Base-by-base conservation (phyloP, 2,329 filamentous ascomycete genomes). In the Trichocomaceae sp. region DNA sequence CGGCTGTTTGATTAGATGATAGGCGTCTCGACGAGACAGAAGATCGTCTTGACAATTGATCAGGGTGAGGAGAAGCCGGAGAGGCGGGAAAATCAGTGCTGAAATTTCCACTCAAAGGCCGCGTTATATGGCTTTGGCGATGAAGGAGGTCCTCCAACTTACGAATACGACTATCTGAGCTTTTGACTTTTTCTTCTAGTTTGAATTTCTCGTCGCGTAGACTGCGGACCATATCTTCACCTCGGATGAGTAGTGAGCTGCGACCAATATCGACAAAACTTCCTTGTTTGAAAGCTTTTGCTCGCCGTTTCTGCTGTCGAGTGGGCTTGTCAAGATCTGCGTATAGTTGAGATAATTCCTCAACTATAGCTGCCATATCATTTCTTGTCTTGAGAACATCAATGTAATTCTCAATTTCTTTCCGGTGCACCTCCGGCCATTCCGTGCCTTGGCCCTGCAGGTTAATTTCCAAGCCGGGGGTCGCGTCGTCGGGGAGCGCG, bases 231-330 rank as follows among this genome's bases (percentile, higher is more conserved):
- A 91, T 77, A 59, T 96, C 91, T 63, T 95, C 90, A n/a, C 89
- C 90, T 39, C 89, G 84, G 13, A 95, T 82, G 63, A 96, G 74
- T 9, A 96, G 79, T 1, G 90, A 92, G 60, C 88, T 95, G 64
- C 87, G 84, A n/a, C 90, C 90, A 58, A 96, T 80, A 67, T 97
- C 93, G 64, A 96, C 90, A 37, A 97, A 82, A 66, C 93, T 97
- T 15, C 93, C 93, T 66, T 95, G 93, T 68, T 96, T 96, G 77
- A 99, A 97, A 5, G 90, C 90, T 69, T 92, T 95, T 6, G 93
- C 83, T 55, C 90, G 83, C 70, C 90, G 91, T 58, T 85, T 83
- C 66, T 95, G 91, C 68, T 93, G 89, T 63, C 87, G 90, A 0
- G 89, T 93, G 2, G 92, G 90, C 54, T 81, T 83, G 66, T 85